Evolutionary conservation across 2,329 filamentous ascomycete genomes (phyloP).

Genomic region (Trichoderma sp.): DNA sequence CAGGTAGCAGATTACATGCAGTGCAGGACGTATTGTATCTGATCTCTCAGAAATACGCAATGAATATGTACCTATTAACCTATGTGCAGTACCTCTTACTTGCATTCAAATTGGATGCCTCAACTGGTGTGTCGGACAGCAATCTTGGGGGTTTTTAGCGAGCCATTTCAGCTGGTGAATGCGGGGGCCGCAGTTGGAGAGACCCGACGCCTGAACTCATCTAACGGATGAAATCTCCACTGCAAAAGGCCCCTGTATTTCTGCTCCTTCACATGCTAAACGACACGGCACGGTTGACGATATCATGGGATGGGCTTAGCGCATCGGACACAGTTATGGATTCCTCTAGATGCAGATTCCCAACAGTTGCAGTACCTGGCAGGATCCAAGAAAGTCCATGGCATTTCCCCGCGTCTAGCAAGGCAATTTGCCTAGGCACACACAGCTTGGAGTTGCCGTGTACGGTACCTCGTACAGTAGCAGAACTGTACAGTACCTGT

Average conservation of each 20-base stretch:
- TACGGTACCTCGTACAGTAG: neutral
- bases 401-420: too few species aligned
- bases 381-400: neutral
- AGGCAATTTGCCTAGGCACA: too few species aligned
- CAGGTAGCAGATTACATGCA: neutral
- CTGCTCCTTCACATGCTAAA: neutral
- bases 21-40: neutral
- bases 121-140: neutral
- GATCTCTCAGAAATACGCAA: neutral
- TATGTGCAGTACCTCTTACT: neutral
- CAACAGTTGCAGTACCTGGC: neutral
- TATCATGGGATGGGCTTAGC: neutral
- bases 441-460: neutral
- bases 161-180: neutral
- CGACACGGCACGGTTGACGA: neutral
- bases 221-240: neutral
- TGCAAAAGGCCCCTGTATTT: neutral
- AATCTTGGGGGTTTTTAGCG: neutral
- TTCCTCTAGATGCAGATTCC: neutral
- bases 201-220: neutral
- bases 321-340: neutral
- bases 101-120: neutral
- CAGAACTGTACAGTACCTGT: neutral
- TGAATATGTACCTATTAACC: neutral
- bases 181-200: constrained; percentile 7